Evolutionary conservation across 106 monocot species (phyloP).

Genomic region (Dendrobium chrysotoxum): DNA sequence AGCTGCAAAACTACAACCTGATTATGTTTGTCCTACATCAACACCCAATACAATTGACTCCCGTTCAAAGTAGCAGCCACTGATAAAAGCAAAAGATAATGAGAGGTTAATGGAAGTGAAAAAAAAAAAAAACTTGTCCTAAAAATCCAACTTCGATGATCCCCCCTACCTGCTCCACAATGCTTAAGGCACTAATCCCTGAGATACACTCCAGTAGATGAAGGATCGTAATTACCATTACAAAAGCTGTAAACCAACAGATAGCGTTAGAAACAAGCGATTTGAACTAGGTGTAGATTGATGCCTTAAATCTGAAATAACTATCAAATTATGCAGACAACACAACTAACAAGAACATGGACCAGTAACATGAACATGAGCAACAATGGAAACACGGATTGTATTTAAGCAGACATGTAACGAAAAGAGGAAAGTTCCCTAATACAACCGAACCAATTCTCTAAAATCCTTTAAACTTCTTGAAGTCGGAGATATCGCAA

Average conservation of each 20-base stretch:
- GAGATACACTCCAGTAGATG: no score
- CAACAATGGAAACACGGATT: neutral
- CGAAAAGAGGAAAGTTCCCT: neutral
- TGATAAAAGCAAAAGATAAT: neutral
- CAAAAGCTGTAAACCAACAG: no score
- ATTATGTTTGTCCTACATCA: neutral
- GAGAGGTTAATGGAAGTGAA: neutral
- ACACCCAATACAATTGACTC: neutral
- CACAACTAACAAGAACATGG: neutral
- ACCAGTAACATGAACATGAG: neutral
- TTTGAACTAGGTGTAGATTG: neutral
- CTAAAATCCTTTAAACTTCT: neutral
- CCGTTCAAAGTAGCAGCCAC: neutral
- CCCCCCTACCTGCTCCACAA: no score
- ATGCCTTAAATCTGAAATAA: neutral
- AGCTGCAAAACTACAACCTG: neutral
- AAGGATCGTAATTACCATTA: no score
- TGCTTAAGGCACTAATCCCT: no score
- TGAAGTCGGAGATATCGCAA: neutral
- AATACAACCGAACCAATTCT: neutral
- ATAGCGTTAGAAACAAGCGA: no score
- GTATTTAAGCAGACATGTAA: neutral
- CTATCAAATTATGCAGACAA: neutral
- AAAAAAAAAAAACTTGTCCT: neutral
- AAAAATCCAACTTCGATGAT: neutral